A percentile compares a stretch with the other conserved stretches of the same genome.
These are phyloP conservation scores for Trichoderma guizhouense DNA, from an alignment of 2,329 filamentous ascomycete genomes.

Conservation along the genomic window DNA sequence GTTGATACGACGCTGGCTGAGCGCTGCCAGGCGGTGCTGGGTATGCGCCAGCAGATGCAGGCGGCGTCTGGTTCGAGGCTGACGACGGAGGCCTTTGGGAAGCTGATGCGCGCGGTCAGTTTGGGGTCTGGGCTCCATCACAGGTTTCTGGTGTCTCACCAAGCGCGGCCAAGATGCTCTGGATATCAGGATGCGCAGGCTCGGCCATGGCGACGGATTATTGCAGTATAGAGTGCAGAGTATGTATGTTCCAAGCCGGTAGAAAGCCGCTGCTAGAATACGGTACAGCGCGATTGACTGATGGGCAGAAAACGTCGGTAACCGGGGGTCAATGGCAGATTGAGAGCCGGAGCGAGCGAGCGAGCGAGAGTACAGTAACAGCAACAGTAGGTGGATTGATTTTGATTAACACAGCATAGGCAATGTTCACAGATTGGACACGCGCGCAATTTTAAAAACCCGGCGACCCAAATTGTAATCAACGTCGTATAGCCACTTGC, in stretches of 20 bases:
- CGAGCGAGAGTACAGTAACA: constrained; percentile 7
- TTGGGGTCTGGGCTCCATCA: neutral
- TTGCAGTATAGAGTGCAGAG: neutral
- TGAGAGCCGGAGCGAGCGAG: neutral
- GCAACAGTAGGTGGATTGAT: neutral
- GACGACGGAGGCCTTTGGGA: constrained; percentile 43
- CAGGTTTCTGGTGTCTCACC: constrained; percentile 34
- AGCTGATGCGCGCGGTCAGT: constrained; percentile 29
- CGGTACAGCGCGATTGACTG: constrained; percentile 5
- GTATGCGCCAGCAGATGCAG: constrained; percentile 37
- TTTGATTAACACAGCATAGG: constrained; percentile 12
- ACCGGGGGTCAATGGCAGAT: constrained; percentile 6
- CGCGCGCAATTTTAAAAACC: neutral
- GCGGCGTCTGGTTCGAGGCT: constrained; percentile 43
- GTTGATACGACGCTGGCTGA: constrained; percentile 36
- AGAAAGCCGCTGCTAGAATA: neutral
- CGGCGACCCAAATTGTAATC: neutral
- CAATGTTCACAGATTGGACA: constrained; percentile 15
- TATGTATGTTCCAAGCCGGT: neutral
- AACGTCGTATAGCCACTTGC: constrained; percentile 5
- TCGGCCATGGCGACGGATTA: constrained; percentile 34
- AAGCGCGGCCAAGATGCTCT: constrained; percentile 48
- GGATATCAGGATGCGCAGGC: constrained; percentile 36
- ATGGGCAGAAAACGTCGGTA: neutral
- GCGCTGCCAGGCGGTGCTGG: constrained; percentile 37